Evolutionary conservation across 2,329 filamentous ascomycete species (phyloP).

Genomic region (Colletotrichum sp.): DNA sequence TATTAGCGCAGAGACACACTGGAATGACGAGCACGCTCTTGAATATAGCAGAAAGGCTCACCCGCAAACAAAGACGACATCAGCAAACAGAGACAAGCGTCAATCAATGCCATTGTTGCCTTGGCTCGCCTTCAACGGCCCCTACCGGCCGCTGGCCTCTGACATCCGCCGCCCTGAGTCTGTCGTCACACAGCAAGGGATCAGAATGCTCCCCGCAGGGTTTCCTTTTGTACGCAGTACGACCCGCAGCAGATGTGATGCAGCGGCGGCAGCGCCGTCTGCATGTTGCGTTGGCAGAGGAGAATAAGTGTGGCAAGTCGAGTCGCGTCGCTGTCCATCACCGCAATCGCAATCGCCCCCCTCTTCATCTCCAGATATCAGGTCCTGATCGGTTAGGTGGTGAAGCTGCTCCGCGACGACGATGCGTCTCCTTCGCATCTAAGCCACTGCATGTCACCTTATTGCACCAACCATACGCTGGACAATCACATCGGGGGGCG

Average conservation of each 20-base stretch:
- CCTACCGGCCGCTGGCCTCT: background rate
- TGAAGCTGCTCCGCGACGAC: slow-evolving; percentile 16
- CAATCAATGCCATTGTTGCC: background rate
- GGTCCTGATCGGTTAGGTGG: slow-evolving; percentile 7
- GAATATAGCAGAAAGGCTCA: background rate
- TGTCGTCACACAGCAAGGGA: slow-evolving; percentile 18
- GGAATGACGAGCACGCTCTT: background rate
- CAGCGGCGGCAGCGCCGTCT: slow-evolving; percentile 12
- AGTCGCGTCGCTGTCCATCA: background rate
- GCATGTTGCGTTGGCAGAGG: slow-evolving; percentile 25
- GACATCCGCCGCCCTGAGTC: background rate
- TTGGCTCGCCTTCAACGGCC: background rate
- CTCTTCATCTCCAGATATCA: slow-evolving; percentile 10
- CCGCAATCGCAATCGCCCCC: background rate
- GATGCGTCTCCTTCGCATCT: background rate
- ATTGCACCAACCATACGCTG: background rate
- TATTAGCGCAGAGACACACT: background rate
- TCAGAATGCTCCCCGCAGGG: slow-evolving; percentile 19
- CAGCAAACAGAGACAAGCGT: background rate
- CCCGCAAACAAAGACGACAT: background rate
- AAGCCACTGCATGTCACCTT: background rate
- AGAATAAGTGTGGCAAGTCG: slow-evolving; percentile 7
- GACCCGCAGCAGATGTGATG: slow-evolving; percentile 20
- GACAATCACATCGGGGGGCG: background rate
- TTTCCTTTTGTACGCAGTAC: background rate